A percentile compares a stretch with the other conserved stretches of the same genome.
Conservation (phyloP, 805 yeast genomes). For the Yarrowia sp. region DNA sequence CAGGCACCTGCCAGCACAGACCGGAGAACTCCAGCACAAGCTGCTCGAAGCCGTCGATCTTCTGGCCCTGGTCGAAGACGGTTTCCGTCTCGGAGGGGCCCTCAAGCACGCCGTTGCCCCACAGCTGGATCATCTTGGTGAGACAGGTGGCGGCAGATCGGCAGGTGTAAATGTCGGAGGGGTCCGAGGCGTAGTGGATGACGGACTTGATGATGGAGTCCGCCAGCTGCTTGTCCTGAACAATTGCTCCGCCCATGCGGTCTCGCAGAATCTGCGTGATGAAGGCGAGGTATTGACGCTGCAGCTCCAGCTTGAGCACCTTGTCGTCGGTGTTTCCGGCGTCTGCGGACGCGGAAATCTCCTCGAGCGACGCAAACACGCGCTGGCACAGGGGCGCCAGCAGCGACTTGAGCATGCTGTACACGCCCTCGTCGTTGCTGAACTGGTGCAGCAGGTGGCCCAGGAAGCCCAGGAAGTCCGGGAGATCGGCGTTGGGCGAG, state of each 20-base stretch:
- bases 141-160: slow-evolving; percentile 70
- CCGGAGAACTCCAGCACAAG: slow-evolving; percentile 67
- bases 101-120: slow-evolving; percentile 67
- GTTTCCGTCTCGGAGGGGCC: slow-evolving; percentile 45
- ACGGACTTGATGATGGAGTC: slow-evolving; percentile 61
- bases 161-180: slow-evolving; percentile 61
- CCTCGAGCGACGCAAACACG: slow-evolving; percentile 52
- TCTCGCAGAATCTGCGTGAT: slow-evolving; percentile 70
- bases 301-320: slow-evolving; percentile 63
- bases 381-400: slow-evolving; percentile 71
- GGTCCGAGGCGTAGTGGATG: slow-evolving; percentile 61
- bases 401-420: slow-evolving; percentile 69
- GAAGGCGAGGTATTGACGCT: slow-evolving; percentile 67
- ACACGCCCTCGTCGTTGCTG: slow-evolving; percentile 62
- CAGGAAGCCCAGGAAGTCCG: slow-evolving; percentile 78
- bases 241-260: slow-evolving; percentile 71
- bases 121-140: slow-evolving; percentile 54
- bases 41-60: slow-evolving; percentile 66
- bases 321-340: slow-evolving; percentile 55
- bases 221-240: slow-evolving; percentile 57
- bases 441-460: slow-evolving; percentile 85
- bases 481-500: slow-evolving; percentile 63
- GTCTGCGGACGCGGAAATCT: slow-evolving; percentile 44
- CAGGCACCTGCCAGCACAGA: slow-evolving; percentile 75
- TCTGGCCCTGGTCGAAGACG: slow-evolving; percentile 51